Conservation (phyloP, 345 rosid species). For the Salix exigua region DNA sequence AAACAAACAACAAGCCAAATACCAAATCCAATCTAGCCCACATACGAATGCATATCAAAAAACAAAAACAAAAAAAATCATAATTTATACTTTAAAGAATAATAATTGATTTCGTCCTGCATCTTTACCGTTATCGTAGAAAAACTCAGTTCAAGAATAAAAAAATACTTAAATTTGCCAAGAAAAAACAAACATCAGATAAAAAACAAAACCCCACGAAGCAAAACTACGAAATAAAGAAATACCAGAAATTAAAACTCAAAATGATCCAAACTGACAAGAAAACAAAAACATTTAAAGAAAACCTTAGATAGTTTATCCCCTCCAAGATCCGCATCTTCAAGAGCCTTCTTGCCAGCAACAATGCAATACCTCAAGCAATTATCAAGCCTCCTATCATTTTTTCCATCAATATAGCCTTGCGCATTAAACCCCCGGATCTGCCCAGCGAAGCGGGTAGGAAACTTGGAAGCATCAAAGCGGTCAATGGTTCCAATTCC, state of each 20-base stretch:
- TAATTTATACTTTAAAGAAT: background rate
- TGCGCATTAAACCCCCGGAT: slow-evolving; percentile 77
- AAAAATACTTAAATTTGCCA: background rate
- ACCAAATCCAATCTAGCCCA: background rate
- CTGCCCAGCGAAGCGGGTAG: slow-evolving; percentile 97
- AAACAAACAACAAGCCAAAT: background rate
- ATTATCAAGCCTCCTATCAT: slow-evolving; percentile 91
- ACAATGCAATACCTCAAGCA: slow-evolving; percentile 97
- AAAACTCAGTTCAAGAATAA: background rate
- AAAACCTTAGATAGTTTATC: slow-evolving; percentile 62
- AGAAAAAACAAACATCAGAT: background rate
- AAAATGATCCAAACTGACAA: background rate
- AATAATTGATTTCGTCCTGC: background rate
- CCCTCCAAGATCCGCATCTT: slow-evolving; percentile 81
- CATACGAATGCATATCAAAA: background rate
- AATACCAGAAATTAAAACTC: background rate
- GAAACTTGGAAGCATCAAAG: slow-evolving; percentile 93
- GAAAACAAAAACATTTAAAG: background rate
- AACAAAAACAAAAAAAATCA: background rate
- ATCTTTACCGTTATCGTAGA: background rate
- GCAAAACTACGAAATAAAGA: background rate
- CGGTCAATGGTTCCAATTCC: slow-evolving; percentile 86
- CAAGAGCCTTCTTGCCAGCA: slow-evolving; percentile 92
- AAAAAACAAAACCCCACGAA: background rate
- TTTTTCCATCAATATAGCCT: slow-evolving; percentile 93